Conservation (phyloP, 2,329 filamentous ascomycete genomes). For the Botrytis fabae region DNA sequence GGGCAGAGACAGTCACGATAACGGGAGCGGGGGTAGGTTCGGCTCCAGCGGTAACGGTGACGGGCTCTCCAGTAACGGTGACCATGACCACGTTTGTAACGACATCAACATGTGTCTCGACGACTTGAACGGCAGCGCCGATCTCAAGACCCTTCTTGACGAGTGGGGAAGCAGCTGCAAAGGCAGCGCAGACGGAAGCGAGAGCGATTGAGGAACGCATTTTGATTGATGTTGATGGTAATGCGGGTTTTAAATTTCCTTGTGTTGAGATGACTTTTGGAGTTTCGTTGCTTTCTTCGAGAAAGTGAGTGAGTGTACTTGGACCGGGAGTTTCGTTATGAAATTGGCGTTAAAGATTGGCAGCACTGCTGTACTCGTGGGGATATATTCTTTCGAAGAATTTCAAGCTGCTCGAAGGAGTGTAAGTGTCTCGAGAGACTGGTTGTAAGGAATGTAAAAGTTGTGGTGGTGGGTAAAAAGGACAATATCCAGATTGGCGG, state of each 20-base stretch:
- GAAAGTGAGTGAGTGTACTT: conserved; percentile 29
- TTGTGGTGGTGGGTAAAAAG: conserved; percentile 10
- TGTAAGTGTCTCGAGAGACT: conserved; percentile 35
- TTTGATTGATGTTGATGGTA: conserved; percentile 32
- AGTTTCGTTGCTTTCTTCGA: conserved; percentile 32
- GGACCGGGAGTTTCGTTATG: conserved; percentile 21
- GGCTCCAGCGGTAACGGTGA: conserved; percentile 12
- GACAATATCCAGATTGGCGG: neutral
- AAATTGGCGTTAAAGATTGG: conserved; percentile 28
- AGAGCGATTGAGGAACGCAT: conserved; percentile 46
- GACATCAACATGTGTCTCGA: conserved; percentile 31
- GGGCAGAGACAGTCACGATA: conserved; percentile 20
- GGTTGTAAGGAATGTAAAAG: conserved; percentile 25
- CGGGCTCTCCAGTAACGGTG: conserved; percentile 25
- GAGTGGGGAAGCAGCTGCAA: conserved; percentile 42
- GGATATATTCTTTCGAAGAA: conserved; percentile 36
- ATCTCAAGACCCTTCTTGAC: conserved; percentile 31
- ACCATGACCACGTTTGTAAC: conserved; percentile 42
- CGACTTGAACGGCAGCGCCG: neutral
- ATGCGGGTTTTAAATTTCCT: conserved; percentile 17
- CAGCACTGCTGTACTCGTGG: conserved; percentile 40
- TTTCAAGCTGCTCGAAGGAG: conserved; percentile 28
- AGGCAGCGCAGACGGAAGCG: conserved; percentile 40
- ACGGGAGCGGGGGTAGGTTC: conserved; percentile 11
- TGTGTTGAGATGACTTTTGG: neutral